Conservation (phyloP, 768 basidiomycete species). For the Cystofilobasidium bisporidii region DNA sequence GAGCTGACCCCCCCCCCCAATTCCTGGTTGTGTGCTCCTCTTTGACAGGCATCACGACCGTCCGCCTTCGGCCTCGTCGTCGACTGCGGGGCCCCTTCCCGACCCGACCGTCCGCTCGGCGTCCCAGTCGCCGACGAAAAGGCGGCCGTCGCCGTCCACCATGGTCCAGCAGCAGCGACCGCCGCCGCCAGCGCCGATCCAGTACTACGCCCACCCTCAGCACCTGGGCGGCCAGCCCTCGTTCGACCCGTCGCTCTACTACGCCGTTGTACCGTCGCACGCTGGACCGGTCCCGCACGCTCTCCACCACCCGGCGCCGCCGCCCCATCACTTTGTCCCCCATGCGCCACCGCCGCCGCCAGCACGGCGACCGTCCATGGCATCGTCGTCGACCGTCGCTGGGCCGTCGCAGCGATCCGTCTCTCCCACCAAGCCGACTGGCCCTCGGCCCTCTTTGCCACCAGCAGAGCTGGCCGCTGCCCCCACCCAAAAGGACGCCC, state of each 20-base stretch:
- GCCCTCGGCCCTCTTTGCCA: too few relatives aligned
- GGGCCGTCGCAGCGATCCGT: too few relatives aligned
- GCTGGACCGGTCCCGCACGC: background rate
- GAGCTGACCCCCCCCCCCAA: too few relatives aligned
- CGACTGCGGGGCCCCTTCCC: background rate
- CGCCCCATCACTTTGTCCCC: background rate
- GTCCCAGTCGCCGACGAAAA: slow-evolving; percentile 9
- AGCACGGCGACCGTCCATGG: too few relatives aligned
- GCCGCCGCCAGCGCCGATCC: slow-evolving; percentile 1
- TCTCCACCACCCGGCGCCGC: background rate
- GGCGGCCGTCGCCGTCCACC: slow-evolving; percentile 2
- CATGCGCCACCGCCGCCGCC: too few relatives aligned
- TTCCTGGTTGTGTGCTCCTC: too few relatives aligned
- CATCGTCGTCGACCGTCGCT: too few relatives aligned
- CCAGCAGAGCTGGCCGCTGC: slow-evolving; percentile 5
- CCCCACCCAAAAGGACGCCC: background rate
- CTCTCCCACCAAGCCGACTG: too few relatives aligned
- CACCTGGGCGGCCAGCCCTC: background rate
- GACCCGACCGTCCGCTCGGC: slow-evolving; percentile 5
- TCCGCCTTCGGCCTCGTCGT: too few relatives aligned
- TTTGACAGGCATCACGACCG: background rate
- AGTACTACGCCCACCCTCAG: background rate
- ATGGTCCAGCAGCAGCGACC: background rate
- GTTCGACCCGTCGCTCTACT: background rate
- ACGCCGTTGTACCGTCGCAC: background rate